These are phyloP conservation scores for Blastocystis hominis DNA, from an alignment of 352 stramenopile genomes.

Conservation along the genomic window DNA sequence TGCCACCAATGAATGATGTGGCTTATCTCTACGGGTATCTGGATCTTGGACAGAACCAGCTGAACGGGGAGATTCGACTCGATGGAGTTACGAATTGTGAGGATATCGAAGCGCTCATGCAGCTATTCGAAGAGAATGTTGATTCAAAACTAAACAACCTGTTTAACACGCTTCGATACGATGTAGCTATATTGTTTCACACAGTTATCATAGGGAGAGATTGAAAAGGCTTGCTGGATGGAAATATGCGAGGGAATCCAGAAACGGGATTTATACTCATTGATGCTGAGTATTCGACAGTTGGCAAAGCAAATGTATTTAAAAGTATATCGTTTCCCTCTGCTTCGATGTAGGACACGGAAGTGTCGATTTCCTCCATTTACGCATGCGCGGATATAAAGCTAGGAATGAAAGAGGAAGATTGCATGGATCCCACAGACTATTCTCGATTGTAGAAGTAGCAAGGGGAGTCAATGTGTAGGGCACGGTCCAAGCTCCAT, in stretches of 20 bases:
- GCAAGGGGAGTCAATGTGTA: not conserved
- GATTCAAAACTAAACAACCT: slow-evolving; percentile 39
- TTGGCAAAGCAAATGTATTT: slow-evolving; percentile 34
- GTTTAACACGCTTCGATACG: not conserved
- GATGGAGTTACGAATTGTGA: not conserved
- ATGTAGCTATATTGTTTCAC: not conserved
- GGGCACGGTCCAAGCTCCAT: not conserved
- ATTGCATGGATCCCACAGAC: not conserved
- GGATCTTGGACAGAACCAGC: not conserved
- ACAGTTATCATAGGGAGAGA: not conserved
- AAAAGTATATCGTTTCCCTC: not conserved
- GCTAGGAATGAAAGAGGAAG: not conserved
- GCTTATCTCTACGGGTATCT: not conserved
- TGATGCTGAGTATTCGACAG: slow-evolving; percentile 21
- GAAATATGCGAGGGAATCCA: slow-evolving; percentile 3
- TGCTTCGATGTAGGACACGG: not conserved
- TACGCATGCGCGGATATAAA: not conserved
- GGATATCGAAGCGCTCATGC: not conserved
- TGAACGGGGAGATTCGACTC: not conserved
- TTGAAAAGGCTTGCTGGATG: slow-evolving; percentile 38
- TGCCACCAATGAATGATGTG: not conserved
- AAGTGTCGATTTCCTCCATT: slow-evolving; percentile 8
- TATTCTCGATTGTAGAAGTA: not conserved
- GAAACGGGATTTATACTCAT: not conserved
- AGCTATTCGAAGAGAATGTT: not conserved